phyloP scores from a whole-genome alignment of 805 yeast genomes.

The Myxozyma udenii region DNA sequence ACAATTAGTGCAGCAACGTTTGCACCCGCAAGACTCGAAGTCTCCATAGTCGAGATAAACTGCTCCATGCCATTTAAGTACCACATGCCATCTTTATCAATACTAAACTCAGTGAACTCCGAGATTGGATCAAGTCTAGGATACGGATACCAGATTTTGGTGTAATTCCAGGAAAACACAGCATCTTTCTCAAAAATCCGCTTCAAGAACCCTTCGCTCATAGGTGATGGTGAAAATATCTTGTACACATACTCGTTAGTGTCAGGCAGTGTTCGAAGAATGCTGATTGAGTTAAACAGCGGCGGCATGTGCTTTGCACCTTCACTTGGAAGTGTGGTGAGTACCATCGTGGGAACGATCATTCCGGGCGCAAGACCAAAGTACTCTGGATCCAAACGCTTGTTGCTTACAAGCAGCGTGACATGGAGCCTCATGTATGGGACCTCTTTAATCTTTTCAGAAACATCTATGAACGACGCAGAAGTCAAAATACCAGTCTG shows the following conservation, averaged over 20 bases:
- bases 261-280: conserved; percentile 35
- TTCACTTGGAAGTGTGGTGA: conserved; percentile 28
- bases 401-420: conserved; percentile 38
- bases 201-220: conserved; percentile 30
- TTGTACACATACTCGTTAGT: conserved; percentile 43
- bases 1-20: conserved; percentile 47
- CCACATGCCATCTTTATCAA: conserved; percentile 40
- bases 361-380: conserved; percentile 27
- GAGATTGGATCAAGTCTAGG: conserved; percentile 42
- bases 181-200: conserved; percentile 33
- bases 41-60: conserved; percentile 53
- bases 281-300: conserved; percentile 40
- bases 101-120: conserved; percentile 36
- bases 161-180: conserved; percentile 34
- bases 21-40: conserved; percentile 50
- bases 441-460: conserved; percentile 27
- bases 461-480: not conserved
- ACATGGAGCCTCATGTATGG: conserved; percentile 45
- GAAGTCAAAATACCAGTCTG: conserved; percentile 34
- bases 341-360: conserved; percentile 24
- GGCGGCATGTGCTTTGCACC: conserved; percentile 27
- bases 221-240: conserved; percentile 39
- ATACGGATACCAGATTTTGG: conserved; percentile 47
- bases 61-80: conserved; percentile 48
- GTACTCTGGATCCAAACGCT: conserved; percentile 29